Percentiles rank a stretch among this genome's conserved stretches.
Conservation (phyloP, 257 asterid genomes). For the Paraleonurus japonicus region DNA sequence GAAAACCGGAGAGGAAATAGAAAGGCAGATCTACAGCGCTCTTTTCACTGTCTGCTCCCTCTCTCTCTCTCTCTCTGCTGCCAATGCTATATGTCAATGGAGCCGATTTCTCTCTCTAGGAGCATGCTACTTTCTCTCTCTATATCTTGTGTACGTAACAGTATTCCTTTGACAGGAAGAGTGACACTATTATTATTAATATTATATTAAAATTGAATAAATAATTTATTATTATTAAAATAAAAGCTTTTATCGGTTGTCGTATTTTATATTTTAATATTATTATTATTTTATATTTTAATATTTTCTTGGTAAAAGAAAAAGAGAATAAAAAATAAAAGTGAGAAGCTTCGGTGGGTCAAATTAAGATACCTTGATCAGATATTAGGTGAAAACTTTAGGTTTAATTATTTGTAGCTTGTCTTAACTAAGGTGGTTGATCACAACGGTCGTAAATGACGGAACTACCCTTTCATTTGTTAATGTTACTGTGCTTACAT, state of each 20-base stretch:
- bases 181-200: constrained; percentile 15
- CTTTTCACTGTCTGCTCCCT: constrained; percentile 3
- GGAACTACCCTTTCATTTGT: constrained; percentile 24
- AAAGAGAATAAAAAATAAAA: constrained; percentile 15
- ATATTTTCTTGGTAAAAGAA: constrained; percentile 13
- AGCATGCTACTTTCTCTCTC: constrained; percentile 33
- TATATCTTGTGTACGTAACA: constrained; percentile 35
- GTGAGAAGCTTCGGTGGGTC: constrained; percentile 52
- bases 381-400: constrained; percentile 49
- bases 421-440: constrained; percentile 11
- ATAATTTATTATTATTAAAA: background rate
- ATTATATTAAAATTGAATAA: too few relatives aligned
- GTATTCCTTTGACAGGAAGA: constrained; percentile 19
- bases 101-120: constrained; percentile 32
- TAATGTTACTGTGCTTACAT: background rate
- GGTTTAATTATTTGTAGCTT: constrained; percentile 22
- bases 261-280: background rate
- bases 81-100: constrained; percentile 16
- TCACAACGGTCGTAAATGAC: constrained; percentile 18
- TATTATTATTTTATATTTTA: background rate
- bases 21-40: constrained; percentile 44
- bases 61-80: constrained; percentile 9
- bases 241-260: background rate
- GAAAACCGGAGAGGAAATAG: constrained; percentile 27
- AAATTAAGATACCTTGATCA: constrained; percentile 41